Conservation (phyloP, 2,329 filamentous ascomycete species). For the Monilinia polystroma region DNA sequence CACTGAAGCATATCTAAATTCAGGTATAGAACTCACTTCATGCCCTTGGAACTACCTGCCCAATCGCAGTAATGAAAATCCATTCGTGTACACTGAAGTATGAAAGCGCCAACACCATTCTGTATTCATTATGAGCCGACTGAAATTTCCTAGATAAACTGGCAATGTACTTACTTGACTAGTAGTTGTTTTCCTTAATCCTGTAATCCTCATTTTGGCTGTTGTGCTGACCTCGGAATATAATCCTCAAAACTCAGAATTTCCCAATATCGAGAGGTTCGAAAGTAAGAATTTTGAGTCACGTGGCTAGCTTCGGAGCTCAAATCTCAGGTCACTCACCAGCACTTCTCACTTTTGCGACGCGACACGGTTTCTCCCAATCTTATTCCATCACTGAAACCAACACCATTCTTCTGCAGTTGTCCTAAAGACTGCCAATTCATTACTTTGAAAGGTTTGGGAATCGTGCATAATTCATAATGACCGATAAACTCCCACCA, state of each 20-base stretch:
- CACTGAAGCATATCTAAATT: background rate
- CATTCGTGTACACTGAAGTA: conserved; percentile 93
- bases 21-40: conserved; percentile 67
- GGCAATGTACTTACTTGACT: conserved; percentile 49
- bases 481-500: conserved; percentile 96
- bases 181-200: conserved; percentile 51
- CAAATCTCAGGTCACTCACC: conserved; percentile 15
- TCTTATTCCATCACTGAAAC: conserved; percentile 16
- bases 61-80: conserved; percentile 98
- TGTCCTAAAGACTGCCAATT: conserved; percentile 1
- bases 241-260: background rate
- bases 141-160: background rate
- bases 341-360: conserved; percentile 6
- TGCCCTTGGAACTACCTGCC: conserved; percentile 87
- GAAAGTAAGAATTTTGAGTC: background rate
- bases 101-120: conserved; percentile 97
- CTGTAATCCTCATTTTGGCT: conserved; percentile 52
- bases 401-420: background rate
- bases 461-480: conserved; percentile 44
- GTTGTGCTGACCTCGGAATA: conserved; percentile 14
- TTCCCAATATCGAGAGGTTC: background rate
- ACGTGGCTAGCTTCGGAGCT: conserved; percentile 16
- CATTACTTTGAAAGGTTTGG: background rate
- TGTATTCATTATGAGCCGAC: conserved; percentile 44
- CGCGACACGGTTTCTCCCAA: conserved; percentile 16